phyloP scores from a whole-genome alignment of 2,329 filamentous ascomycete genomes.

The Aspergillus ruber region DNA sequence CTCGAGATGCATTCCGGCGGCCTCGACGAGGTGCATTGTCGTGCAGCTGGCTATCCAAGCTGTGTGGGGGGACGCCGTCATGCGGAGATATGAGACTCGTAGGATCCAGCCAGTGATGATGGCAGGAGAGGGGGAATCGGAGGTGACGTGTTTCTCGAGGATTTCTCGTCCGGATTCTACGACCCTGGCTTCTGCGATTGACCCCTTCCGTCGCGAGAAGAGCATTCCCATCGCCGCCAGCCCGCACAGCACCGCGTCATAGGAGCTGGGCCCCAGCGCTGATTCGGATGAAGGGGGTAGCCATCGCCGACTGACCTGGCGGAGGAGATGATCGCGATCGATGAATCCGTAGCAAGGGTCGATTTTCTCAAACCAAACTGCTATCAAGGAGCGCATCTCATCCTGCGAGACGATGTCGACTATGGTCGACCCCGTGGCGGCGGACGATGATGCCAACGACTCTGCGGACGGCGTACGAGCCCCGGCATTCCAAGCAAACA shows the following conservation, averaged over 20 bases:
- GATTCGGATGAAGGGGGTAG: slow-evolving; percentile 11
- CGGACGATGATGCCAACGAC: slow-evolving; percentile 2
- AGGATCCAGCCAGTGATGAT: slow-evolving; percentile 44
- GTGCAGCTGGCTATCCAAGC: slow-evolving; percentile 52
- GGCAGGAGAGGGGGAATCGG: slow-evolving; percentile 23
- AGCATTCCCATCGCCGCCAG: slow-evolving; percentile 50
- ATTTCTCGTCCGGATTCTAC: slow-evolving; percentile 42
- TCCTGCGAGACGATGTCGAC: slow-evolving; percentile 43
- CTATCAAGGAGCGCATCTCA: slow-evolving; percentile 43
- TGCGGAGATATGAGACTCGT: slow-evolving; percentile 48
- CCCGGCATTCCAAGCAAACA: slow-evolving; percentile 53
- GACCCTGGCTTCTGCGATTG: slow-evolving; percentile 40
- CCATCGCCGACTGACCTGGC: slow-evolving; percentile 26
- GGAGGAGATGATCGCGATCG: slow-evolving; percentile 21
- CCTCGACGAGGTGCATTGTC: slow-evolving; percentile 54
- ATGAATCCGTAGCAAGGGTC: slow-evolving; percentile 50
- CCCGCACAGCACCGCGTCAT: slow-evolving; percentile 48
- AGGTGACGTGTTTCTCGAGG: slow-evolving; percentile 38
- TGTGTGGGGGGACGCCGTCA: slow-evolving; percentile 48
- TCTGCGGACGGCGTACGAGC: slow-evolving; percentile 6
- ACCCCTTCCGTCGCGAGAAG: slow-evolving; percentile 43
- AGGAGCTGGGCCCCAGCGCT: slow-evolving; percentile 19
- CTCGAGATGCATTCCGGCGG: slow-evolving; percentile 36
- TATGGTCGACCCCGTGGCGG: slow-evolving; percentile 25
- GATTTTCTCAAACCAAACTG: slow-evolving; percentile 49